Conservation (phyloP, 108 stramenopile species). For the Skeletonema costatum region DNA sequence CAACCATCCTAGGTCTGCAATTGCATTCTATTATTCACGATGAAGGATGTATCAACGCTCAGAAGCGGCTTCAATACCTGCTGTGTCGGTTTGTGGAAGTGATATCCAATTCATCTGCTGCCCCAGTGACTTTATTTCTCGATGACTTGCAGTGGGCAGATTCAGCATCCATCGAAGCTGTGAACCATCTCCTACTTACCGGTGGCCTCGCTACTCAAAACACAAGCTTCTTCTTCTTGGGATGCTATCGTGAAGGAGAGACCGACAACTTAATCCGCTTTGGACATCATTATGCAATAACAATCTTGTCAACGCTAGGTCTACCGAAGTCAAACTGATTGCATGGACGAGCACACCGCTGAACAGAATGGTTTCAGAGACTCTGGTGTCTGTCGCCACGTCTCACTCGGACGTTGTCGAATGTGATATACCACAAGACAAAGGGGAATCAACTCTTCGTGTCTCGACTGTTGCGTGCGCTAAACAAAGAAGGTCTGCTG, state of each 20-base stretch:
- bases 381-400: constrained; percentile 2
- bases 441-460: constrained; percentile 21
- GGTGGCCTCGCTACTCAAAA: not conserved
- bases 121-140: constrained; percentile 32
- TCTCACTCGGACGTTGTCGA: constrained; percentile 5
- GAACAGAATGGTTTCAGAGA: constrained; percentile 12
- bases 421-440: constrained; percentile 12
- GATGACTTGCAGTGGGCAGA: constrained; percentile 15
- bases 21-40: not conserved
- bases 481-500: constrained; percentile 13
- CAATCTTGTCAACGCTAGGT: not conserved
- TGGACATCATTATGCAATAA: not conserved
- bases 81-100: constrained; percentile 32
- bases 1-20: not conserved
- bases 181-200: constrained; percentile 2
- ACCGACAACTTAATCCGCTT: not conserved
- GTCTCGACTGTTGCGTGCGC: not conserved
- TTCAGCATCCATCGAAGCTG: constrained; percentile 11
- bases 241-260: constrained; percentile 22
- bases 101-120: constrained; percentile 11
- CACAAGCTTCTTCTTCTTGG: constrained; percentile 22
- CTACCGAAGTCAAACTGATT: not conserved
- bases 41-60: constrained; percentile 18
- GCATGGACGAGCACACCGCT: not conserved
- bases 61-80: constrained; percentile 25